phyloP scores from a whole-genome alignment of 116 monocot genomes.

The Posidonia oceanica region DNA sequence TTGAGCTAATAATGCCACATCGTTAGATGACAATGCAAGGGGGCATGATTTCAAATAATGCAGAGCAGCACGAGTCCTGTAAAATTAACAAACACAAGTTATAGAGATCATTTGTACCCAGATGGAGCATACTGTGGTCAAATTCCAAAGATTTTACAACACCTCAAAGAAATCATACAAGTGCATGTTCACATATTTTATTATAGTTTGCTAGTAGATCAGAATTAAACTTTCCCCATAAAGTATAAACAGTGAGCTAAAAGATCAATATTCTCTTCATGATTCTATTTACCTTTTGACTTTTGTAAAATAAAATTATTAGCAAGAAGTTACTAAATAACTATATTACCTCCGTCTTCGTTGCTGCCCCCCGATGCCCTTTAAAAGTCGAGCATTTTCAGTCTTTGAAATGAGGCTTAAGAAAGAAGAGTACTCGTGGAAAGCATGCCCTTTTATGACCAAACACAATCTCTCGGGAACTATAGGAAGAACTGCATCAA shows the following conservation, averaged over 20 bases:
- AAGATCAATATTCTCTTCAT: no score
- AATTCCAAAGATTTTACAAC: not conserved
- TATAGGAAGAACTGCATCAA: constrained; percentile 34
- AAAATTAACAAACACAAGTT: not conserved
- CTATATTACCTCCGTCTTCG: constrained; percentile 31
- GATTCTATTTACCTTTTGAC: no score
- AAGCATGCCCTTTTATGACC: constrained; percentile 49
- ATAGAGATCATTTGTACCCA: not conserved
- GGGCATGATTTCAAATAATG: constrained; percentile 48
- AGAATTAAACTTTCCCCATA: no score
- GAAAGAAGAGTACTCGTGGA: constrained; percentile 68
- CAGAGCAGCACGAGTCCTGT: constrained; percentile 29
- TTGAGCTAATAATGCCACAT: constrained; percentile 31
- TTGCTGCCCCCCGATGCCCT: constrained; percentile 6
- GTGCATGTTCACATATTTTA: no score
- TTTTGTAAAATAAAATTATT: no score
- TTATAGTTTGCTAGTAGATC: no score
- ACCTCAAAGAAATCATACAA: no score
- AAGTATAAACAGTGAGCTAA: no score
- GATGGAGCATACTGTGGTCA: not conserved
- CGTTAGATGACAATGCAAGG: constrained; percentile 26
- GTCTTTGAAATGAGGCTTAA: constrained; percentile 49
- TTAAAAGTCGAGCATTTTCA: constrained; percentile 39
- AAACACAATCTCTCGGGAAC: constrained; percentile 44
- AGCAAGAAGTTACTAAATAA: no score